Evolutionary conservation across 2,329 filamentous ascomycete species (phyloP), one percentile per base, ranked within the genome.

Genomic region (Magnaporthiopsis incrustans): DNA sequence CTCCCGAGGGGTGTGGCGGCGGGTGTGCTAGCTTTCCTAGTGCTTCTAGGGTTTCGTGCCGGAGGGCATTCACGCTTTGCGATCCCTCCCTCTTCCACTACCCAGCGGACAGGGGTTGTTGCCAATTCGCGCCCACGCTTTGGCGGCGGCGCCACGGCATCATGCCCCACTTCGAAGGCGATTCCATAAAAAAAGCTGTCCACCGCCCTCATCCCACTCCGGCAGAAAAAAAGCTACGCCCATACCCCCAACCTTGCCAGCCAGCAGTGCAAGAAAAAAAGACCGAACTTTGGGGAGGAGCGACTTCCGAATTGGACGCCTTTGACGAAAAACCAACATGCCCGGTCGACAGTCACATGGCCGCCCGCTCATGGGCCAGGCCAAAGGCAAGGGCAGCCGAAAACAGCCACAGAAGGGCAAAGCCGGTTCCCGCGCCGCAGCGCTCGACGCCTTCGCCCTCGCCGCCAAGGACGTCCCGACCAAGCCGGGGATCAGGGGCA

Each of bases 281-380:
- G 30, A 30, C 4, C 30, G 30, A 6, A 30, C 33, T 26, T n/a
- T 12, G 58, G 32, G 11, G 33, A 27, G 26, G 59, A 26, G 27
- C 26, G 32, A 6, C 3, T 22, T 53, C 44, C 8, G n/a, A 26
- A 33, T 26, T 26, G 7, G 59, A 18, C 59, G 27, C 15, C 11
- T 25, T 3, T 4, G 11, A 27, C n/a, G 26, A 26, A 61, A 32
- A 26, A 32, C 57, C 58, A 66, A 64, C 56, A 86, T 86, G 84
- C 79, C 82, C 26, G 84, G 84, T 72, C 79, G 84, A 67, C 84
- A 86, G 76, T 76, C 84, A 59, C 83, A 86, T 71, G 84, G 84
- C 44, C 75, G 83, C 68, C 74, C 83, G 26, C 73, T 86, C 27
- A 72, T 82, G 67, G 61, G 56, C 50, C 27, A 62, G 61, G 38